A percentile compares a stretch with the other conserved stretches of the same genome.
Conservation (phyloP, 257 asterid genomes). For the Nicotiana attenuata region DNA sequence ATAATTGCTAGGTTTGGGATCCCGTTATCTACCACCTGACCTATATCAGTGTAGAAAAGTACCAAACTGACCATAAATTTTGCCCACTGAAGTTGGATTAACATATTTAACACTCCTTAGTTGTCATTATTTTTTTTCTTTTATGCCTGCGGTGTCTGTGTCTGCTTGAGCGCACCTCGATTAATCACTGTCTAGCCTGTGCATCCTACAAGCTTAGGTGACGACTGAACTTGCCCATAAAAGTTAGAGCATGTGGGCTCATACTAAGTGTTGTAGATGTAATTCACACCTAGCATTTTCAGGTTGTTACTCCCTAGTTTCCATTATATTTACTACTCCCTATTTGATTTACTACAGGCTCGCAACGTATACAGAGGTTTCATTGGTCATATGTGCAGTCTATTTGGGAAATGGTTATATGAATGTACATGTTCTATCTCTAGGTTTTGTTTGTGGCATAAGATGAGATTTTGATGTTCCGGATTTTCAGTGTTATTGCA, state of each 20-base stretch:
- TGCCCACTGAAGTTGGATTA: background rate
- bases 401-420: background rate
- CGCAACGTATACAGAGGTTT: background rate
- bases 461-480: slow-evolving; percentile 7
- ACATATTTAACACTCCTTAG: background rate
- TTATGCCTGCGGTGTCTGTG: background rate
- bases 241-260: background rate
- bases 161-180: background rate
- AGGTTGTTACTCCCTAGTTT: background rate
- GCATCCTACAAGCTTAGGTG: background rate
- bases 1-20: background rate
- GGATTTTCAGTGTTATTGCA: slow-evolving; percentile 24
- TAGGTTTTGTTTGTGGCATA: background rate
- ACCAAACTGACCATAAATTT: background rate
- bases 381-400: background rate
- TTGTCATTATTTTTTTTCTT: background rate
- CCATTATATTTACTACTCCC: background rate
- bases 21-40: background rate
- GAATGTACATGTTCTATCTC: background rate
- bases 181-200: background rate
- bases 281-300: background rate
- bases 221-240: background rate
- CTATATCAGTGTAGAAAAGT: background rate
- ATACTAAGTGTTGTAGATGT: background rate
- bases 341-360: background rate